Conservation (phyloP, 148 eudicot species). For the Nyssa sinensis region DNA sequence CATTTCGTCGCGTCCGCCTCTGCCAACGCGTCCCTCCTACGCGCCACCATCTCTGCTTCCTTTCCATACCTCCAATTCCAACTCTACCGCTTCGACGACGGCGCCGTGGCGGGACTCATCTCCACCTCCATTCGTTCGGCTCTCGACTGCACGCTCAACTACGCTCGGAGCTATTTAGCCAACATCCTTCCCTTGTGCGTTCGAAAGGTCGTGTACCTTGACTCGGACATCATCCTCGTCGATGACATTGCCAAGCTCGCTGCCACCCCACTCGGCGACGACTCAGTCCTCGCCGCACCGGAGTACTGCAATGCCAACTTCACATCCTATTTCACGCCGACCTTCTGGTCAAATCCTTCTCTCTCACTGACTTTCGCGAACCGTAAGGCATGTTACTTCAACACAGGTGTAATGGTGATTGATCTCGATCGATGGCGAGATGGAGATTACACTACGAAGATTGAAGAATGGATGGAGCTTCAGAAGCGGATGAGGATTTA, state of each 20-base stretch:
- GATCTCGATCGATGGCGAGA: slow-evolving; percentile 59
- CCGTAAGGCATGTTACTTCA: slow-evolving; percentile 50
- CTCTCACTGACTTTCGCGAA: slow-evolving; percentile 51
- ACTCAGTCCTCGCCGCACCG: slow-evolving; percentile 61
- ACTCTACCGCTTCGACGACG: slow-evolving; percentile 50
- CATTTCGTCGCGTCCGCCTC: slow-evolving; percentile 58
- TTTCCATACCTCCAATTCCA: slow-evolving; percentile 61
- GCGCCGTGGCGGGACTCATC: slow-evolving; percentile 55
- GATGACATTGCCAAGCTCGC: slow-evolving; percentile 55
- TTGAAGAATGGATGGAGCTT: slow-evolving; percentile 91
- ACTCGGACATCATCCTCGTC: slow-evolving; percentile 65
- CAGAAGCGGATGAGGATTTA: slow-evolving; percentile 76
- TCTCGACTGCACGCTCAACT: slow-evolving; percentile 74
- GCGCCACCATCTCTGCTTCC: slow-evolving; percentile 41
- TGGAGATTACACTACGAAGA: slow-evolving; percentile 59
- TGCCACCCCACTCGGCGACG: slow-evolving; percentile 29
- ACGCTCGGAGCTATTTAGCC: slow-evolving; percentile 66
- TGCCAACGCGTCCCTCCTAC: slow-evolving; percentile 36
- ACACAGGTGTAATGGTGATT: slow-evolving; percentile 79
- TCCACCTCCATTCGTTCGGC: slow-evolving; percentile 84
- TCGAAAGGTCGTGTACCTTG: slow-evolving; percentile 58
- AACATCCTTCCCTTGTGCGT: slow-evolving; percentile 57
- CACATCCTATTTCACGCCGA: slow-evolving; percentile 61
- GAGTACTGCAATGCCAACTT: slow-evolving; percentile 78
- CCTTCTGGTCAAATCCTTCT: slow-evolving; percentile 73